A percentile compares a stretch with the other conserved stretches of the same genome.
Evolutionary conservation across 176 grass and related monocot species (phyloP).

Genomic region (Bothriochloa decipiens): DNA sequence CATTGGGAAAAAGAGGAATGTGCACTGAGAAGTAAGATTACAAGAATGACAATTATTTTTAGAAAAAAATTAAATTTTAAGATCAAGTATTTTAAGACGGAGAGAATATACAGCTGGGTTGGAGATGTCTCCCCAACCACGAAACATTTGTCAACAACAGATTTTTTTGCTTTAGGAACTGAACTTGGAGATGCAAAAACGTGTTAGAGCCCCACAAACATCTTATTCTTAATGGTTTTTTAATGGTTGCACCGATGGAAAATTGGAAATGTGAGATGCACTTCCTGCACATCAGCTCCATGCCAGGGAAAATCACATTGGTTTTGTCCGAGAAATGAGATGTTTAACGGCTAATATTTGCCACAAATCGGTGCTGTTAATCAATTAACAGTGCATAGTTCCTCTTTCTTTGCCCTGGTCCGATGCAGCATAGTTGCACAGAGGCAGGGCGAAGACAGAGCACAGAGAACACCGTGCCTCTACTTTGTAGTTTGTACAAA

Average conservation of each 20-base stretch:
- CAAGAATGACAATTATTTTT: background rate
- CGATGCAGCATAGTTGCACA: background rate
- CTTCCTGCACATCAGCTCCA: background rate
- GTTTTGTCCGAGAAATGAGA: background rate
- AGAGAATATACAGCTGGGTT: too few species aligned
- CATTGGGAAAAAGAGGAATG: background rate
- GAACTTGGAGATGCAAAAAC: background rate
- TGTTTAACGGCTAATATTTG: background rate
- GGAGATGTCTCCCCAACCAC: too few species aligned
- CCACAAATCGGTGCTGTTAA: slow-evolving; percentile 28
- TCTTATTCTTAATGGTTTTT: background rate
- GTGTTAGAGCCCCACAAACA: background rate
- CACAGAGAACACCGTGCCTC: background rate
- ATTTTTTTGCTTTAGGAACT: background rate
- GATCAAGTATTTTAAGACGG: background rate
- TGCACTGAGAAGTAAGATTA: background rate
- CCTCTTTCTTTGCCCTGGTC: background rate
- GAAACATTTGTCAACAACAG: background rate
- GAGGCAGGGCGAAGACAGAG: background rate
- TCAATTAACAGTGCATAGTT: background rate
- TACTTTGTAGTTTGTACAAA: background rate
- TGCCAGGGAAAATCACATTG: background rate
- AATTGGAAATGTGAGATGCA: background rate
- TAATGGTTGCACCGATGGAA: background rate
- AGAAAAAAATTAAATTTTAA: background rate